Evolutionary conservation across 768 basidiomycete species (phyloP).

Genomic region (Pleurotus ostreatus): DNA sequence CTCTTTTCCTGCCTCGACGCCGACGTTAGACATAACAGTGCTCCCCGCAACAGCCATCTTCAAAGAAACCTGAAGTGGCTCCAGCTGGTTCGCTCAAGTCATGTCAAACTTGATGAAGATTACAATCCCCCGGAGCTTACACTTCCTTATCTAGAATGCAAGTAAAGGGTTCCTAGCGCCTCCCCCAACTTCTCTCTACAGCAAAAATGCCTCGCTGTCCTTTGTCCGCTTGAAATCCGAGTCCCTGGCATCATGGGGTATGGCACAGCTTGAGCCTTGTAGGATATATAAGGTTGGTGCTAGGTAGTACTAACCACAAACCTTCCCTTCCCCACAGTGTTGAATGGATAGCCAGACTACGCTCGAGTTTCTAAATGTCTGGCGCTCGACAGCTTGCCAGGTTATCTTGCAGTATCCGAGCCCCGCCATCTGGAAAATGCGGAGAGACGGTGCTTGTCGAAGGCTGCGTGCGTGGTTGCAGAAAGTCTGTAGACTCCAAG

Average conservation of each 20-base stretch:
- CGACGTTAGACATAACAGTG: too few species aligned
- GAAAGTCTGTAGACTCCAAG: constrained; percentile 3
- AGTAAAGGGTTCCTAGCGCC: background rate
- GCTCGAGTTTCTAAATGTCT: constrained; percentile 5
- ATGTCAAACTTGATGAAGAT: too few species aligned
- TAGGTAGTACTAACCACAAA: background rate
- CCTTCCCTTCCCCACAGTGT: background rate
- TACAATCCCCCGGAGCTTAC: background rate
- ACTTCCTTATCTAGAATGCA: background rate
- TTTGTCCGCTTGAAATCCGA: background rate
- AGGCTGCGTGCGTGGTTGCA: background rate
- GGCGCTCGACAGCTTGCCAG: constrained; percentile 5
- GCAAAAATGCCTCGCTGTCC: background rate
- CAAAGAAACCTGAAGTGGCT: too few species aligned
- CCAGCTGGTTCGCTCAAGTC: too few species aligned
- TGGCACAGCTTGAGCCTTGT: background rate
- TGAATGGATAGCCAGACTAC: background rate
- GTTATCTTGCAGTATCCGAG: background rate
- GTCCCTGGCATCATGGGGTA: background rate
- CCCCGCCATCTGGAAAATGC: background rate
- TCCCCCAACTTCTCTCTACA: background rate
- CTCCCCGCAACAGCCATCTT: too few species aligned
- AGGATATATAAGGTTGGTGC: background rate
- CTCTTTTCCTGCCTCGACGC: too few species aligned
- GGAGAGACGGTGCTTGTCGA: background rate